phyloP scores from a whole-genome alignment of 495 filamentous ascomycete species.

The Penicillium taxi region DNA sequence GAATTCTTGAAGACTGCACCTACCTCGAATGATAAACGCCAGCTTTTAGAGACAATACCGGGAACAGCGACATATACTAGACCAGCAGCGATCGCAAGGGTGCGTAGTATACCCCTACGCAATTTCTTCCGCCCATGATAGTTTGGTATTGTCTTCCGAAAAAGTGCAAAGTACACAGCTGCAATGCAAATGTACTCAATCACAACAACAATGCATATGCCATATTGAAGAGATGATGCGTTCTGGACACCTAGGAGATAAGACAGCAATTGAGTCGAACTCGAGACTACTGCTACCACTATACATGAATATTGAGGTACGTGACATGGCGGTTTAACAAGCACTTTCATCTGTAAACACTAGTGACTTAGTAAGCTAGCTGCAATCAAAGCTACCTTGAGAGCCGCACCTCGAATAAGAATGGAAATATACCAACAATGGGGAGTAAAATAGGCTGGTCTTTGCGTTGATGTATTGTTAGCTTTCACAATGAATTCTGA shows the following conservation, averaged over 20 bases:
- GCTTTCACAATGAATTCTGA: too few relatives aligned
- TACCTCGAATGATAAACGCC: constrained; percentile 1
- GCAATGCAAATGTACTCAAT: background rate
- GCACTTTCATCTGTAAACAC: background rate
- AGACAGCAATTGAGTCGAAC: background rate
- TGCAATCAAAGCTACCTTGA: background rate
- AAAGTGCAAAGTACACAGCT: background rate
- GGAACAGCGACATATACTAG: background rate
- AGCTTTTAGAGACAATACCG: background rate
- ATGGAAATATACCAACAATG: background rate
- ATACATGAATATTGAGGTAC: background rate
- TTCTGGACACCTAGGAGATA: background rate
- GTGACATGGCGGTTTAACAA: background rate
- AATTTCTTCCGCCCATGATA: background rate
- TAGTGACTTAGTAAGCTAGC: background rate
- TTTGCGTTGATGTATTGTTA: too few relatives aligned
- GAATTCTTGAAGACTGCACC: too few relatives aligned
- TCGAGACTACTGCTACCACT: background rate
- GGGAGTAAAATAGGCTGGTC: background rate
- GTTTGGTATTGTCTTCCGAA: background rate
- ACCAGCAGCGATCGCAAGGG: background rate
- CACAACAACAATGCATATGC: background rate
- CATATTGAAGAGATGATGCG: background rate
- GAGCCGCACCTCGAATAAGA: background rate
- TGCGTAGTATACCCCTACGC: background rate